A percentile compares a stretch with the other conserved stretches of the same genome.
phyloP scores from a whole-genome alignment of 331 rosid species.

The Quercus lobata region DNA sequence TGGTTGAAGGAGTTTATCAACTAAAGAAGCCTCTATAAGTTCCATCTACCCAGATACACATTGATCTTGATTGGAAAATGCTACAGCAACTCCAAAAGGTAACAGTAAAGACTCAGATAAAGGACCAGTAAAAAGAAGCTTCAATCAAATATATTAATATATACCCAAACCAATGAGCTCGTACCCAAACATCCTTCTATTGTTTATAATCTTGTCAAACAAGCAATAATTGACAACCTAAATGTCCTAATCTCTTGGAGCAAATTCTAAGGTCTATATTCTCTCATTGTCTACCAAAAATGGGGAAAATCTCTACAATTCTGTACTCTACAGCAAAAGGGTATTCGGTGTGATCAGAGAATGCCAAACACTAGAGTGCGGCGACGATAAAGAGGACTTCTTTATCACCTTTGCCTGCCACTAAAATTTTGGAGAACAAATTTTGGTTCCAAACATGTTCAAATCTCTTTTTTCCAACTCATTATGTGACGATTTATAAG shows the following conservation, averaged over 20 bases:
- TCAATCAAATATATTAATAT: not conserved
- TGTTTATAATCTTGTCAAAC: not conserved
- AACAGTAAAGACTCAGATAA: too few species aligned
- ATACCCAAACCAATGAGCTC: not conserved
- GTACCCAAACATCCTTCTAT: not conserved
- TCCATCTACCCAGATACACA: not conserved
- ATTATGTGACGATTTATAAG: too few species aligned
- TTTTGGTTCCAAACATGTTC: too few species aligned
- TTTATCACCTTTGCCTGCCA: conserved; percentile 13
- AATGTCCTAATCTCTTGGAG: not conserved
- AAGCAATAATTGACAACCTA: not conserved
- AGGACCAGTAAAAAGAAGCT: not conserved
- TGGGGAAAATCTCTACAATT: not conserved
- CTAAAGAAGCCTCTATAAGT: not conserved
- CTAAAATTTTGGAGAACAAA: not conserved
- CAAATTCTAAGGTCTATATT: not conserved
- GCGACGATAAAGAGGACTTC: not conserved
- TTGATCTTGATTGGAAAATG: not conserved
- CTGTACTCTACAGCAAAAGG: conserved; percentile 17
- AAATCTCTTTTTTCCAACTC: too few species aligned
- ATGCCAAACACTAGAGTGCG: conserved; percentile 7
- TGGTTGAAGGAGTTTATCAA: not conserved
- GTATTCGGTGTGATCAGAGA: conserved; percentile 23
- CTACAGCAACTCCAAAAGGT: too few species aligned
- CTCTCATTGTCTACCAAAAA: not conserved